Percentiles rank a stretch among this genome's conserved stretches.
Conservation (phyloP, 208 protist species). For the Leishmania tropica region DNA sequence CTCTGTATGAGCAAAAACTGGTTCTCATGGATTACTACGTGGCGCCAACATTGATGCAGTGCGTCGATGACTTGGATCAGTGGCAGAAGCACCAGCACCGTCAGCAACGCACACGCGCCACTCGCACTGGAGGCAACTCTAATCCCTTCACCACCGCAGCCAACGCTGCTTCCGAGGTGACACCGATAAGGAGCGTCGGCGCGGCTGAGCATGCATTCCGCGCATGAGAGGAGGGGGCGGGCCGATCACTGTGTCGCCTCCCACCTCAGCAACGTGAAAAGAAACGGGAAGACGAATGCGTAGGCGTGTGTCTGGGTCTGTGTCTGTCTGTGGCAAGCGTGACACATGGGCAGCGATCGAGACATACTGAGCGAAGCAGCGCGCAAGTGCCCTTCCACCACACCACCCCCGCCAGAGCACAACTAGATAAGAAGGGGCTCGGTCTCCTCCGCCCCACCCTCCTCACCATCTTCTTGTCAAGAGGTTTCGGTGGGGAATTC, state of each 20-base stretch:
- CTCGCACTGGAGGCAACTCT: background rate
- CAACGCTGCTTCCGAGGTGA: background rate
- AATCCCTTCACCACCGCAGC: background rate
- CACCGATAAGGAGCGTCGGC: background rate
- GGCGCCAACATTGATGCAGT: constrained; percentile 32
- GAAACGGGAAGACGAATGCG: background rate
- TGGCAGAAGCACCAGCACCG: background rate
- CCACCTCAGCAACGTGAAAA: background rate
- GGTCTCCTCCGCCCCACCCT: background rate
- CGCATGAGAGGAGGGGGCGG: background rate
- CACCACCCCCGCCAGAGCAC: background rate
- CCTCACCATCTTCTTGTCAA: background rate
- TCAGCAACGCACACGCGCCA: background rate
- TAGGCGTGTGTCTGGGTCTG: no score
- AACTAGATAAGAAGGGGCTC: background rate
- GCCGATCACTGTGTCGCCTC: background rate
- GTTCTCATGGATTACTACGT: constrained; percentile 41
- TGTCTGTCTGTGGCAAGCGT: background rate
- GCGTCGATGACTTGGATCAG: constrained; percentile 35
- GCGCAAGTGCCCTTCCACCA: background rate
- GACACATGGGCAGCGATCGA: background rate
- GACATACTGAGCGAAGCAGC: background rate
- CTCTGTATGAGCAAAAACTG: constrained; percentile 42
- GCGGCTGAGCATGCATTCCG: background rate
- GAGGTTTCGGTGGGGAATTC: background rate